Evolutionary conservation across 106 monocot species (phyloP).

Genomic region (Cymbidium sinense): DNA sequence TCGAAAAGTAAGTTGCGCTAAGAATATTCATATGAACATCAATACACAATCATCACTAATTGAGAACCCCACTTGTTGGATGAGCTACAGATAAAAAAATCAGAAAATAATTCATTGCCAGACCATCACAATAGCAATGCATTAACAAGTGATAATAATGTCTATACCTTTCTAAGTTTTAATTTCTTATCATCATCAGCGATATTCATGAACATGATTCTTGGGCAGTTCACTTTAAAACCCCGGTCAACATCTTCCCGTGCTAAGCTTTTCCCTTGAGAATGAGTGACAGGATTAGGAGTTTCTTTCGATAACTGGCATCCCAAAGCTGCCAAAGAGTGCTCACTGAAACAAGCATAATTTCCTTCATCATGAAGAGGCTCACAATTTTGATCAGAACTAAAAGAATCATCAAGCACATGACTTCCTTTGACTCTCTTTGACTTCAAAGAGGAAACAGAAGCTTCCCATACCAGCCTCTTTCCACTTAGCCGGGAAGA

Average conservation of each 20-base stretch:
- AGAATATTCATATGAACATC: neutral
- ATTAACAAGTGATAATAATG: conserved; percentile 1
- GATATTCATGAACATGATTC: conserved; percentile 84
- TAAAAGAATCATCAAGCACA: conserved; percentile 2
- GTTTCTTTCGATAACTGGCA: neutral
- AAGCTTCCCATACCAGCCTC: conserved; percentile 45
- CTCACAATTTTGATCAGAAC: conserved; percentile 9
- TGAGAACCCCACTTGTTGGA: neutral
- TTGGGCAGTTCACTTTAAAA: conserved; percentile 15
- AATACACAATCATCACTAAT: neutral
- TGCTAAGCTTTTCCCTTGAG: conserved; percentile 12
- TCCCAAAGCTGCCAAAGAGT: conserved; percentile 3
- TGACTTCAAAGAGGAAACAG: conserved; percentile 64
- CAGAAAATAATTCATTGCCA: neutral
- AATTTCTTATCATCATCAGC: conserved; percentile 71
- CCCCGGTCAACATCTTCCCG: neutral
- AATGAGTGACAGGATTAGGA: neutral
- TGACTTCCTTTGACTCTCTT: conserved; percentile 63
- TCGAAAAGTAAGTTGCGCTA: neutral
- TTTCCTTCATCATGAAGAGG: conserved; percentile 11
- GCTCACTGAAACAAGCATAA: conserved; percentile 10
- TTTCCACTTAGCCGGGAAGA: conserved; percentile 19
- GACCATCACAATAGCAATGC: neutral
- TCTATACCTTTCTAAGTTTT: conserved; percentile 53
- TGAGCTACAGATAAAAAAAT: neutral